Evolutionary conservation across 2,329 filamentous ascomycete species (phyloP).

Genomic region (Colletotrichum sp.): DNA sequence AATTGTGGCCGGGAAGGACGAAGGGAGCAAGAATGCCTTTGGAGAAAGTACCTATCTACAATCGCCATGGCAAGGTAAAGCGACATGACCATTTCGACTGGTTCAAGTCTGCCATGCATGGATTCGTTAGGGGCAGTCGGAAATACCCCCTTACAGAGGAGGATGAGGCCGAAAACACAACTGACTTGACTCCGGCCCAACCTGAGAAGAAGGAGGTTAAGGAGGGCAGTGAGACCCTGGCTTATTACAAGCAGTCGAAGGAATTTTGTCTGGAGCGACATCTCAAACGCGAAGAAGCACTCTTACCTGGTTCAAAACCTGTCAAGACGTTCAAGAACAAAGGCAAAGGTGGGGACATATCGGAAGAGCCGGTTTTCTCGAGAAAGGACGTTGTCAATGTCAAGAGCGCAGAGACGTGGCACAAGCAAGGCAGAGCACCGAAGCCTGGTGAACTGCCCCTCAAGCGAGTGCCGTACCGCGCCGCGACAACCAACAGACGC

Average conservation of each 20-base stretch:
- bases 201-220: slow-evolving; percentile 75
- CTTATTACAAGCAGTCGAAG: slow-evolving; percentile 85
- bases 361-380: slow-evolving; percentile 80
- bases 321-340: slow-evolving; percentile 78
- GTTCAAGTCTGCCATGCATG: slow-evolving; percentile 82
- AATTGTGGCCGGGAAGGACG: slow-evolving; percentile 84
- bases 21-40: slow-evolving; percentile 81
- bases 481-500: slow-evolving; percentile 85
- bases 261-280: slow-evolving; percentile 88
- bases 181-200: slow-evolving; percentile 75
- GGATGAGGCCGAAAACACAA: slow-evolving; percentile 81
- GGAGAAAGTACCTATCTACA: slow-evolving; percentile 83
- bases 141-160: slow-evolving; percentile 66
- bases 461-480: slow-evolving; percentile 88
- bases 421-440: slow-evolving; percentile 89
- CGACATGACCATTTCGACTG: slow-evolving; percentile 83
- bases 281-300: slow-evolving; percentile 88
- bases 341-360: slow-evolving; percentile 74
- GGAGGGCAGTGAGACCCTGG: slow-evolving; percentile 81
- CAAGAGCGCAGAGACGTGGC: slow-evolving; percentile 95
- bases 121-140: slow-evolving; percentile 63
- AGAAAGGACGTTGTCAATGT: slow-evolving; percentile 83
- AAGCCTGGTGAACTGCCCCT: slow-evolving; percentile 73
- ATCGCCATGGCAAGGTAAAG: slow-evolving; percentile 77
- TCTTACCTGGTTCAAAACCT: slow-evolving; percentile 70